Percentiles rank a stretch among this genome's conserved stretches.
phyloP scores from a whole-genome alignment of 805 yeast species.

The Hanseniaspora clermontiae region DNA sequence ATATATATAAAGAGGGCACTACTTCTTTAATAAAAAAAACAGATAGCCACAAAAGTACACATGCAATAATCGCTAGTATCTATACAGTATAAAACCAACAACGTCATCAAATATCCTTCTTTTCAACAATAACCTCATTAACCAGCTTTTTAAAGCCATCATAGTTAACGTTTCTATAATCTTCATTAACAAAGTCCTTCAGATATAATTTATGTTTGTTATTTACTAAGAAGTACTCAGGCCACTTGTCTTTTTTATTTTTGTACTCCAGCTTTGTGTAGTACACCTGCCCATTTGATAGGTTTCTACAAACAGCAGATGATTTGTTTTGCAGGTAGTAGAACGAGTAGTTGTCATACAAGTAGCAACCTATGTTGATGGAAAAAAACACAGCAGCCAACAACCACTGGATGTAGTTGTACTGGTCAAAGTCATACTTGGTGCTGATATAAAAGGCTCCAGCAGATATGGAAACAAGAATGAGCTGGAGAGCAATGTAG shows the following conservation, averaged over 20 bases:
- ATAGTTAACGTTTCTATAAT: background rate
- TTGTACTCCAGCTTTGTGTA: background rate
- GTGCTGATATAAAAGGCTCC: background rate
- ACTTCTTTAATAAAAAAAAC: background rate
- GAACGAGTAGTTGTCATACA: background rate
- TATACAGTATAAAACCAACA: no score
- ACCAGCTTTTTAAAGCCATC: background rate
- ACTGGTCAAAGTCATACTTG: conserved; percentile 1
- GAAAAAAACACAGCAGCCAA: background rate
- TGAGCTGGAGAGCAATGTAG: background rate
- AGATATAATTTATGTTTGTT: background rate
- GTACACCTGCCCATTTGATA: background rate
- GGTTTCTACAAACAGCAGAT: background rate
- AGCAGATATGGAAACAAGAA: background rate
- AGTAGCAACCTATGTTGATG: background rate
- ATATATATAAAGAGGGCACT: background rate
- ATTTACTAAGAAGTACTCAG: background rate
- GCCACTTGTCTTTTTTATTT: background rate
- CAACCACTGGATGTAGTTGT: background rate
- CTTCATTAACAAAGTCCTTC: background rate
- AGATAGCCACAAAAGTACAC: no score
- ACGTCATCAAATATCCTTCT: background rate
- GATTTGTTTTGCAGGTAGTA: background rate
- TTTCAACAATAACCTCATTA: background rate
- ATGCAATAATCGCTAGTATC: no score